phyloP scores from a whole-genome alignment of 306 rosid species.

The Abrus precatorius region DNA sequence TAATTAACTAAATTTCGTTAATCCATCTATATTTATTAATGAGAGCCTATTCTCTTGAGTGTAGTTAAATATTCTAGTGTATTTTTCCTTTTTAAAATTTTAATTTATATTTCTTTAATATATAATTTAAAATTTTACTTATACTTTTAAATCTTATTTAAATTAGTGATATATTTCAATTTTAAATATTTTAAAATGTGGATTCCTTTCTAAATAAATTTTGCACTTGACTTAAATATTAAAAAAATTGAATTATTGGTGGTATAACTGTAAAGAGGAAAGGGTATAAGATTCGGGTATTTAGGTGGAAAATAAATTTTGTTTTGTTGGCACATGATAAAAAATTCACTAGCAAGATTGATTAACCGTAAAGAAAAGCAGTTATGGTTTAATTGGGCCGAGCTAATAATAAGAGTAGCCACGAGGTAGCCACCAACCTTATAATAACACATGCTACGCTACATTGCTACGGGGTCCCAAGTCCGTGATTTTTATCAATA shows the following conservation, averaged over 20 bases:
- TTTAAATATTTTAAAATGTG: not conserved
- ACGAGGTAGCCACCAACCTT: slow-evolving; percentile 43
- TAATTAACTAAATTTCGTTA: not conserved
- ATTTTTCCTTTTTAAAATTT: not conserved
- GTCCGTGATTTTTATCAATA: slow-evolving; percentile 72
- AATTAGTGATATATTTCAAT: no score
- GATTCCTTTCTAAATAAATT: not conserved
- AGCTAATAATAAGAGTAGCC: not conserved
- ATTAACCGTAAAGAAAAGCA: not conserved
- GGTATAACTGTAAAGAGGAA: not conserved
- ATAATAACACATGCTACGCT: not conserved
- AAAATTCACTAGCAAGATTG: not conserved
- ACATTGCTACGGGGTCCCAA: slow-evolving; percentile 5
- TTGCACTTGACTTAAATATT: not conserved
- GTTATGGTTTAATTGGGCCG: not conserved
- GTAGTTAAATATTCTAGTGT: no score
- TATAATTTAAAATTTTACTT: not conserved
- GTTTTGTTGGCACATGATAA: not conserved
- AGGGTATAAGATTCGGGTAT: not conserved
- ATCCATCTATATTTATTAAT: no score
- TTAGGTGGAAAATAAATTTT: not conserved
- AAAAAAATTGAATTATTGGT: not conserved
- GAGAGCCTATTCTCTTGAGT: no score
- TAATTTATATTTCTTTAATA: not conserved
- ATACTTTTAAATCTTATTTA: no score